Conservation (phyloP, 495 filamentous ascomycete species). For the Aspergillus heteromorphus region DNA sequence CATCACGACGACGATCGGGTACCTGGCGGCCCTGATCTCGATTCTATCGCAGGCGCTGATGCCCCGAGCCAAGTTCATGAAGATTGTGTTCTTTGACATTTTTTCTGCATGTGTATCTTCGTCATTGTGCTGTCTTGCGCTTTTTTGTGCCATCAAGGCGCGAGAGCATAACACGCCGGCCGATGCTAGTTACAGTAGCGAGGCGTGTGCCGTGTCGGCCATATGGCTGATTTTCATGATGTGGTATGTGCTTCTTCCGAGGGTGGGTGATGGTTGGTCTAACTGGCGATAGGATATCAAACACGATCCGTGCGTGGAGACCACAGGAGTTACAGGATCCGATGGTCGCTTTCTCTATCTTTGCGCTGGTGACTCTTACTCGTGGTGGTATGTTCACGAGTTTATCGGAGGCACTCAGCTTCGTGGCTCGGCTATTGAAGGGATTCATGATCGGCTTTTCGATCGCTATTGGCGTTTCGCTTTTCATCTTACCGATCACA, state of each 20-base stretch:
- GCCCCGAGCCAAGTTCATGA: constrained; percentile 70
- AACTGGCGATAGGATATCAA: constrained; percentile 21
- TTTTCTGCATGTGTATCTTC: constrained; percentile 53
- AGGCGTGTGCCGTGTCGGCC: constrained; percentile 65
- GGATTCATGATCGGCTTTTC: constrained; percentile 64
- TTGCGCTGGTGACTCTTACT: constrained; percentile 54
- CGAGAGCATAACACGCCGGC: constrained; percentile 49
- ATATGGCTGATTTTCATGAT: constrained; percentile 75
- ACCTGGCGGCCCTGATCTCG: constrained; percentile 65
- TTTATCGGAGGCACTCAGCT: constrained; percentile 42
- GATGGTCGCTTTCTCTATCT: constrained; percentile 64
- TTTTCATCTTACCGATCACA: constrained; percentile 61
- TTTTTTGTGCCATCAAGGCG: constrained; percentile 62
- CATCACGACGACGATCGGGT: constrained; percentile 57
- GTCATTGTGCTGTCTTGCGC: constrained; percentile 55
- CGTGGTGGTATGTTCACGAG: constrained; percentile 42
- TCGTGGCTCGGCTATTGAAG: constrained; percentile 50
- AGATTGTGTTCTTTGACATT: constrained; percentile 62
- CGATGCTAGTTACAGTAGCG: constrained; percentile 30
- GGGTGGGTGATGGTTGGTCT: too few relatives aligned
- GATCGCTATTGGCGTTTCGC: constrained; percentile 55
- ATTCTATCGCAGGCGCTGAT: constrained; percentile 58
- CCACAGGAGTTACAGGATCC: constrained; percentile 61
- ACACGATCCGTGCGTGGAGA: constrained; percentile 51
- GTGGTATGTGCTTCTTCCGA: constrained; percentile 50